phyloP scores from a whole-genome alignment of 306 rosid genomes.

The Quercus aquifolioides region DNA sequence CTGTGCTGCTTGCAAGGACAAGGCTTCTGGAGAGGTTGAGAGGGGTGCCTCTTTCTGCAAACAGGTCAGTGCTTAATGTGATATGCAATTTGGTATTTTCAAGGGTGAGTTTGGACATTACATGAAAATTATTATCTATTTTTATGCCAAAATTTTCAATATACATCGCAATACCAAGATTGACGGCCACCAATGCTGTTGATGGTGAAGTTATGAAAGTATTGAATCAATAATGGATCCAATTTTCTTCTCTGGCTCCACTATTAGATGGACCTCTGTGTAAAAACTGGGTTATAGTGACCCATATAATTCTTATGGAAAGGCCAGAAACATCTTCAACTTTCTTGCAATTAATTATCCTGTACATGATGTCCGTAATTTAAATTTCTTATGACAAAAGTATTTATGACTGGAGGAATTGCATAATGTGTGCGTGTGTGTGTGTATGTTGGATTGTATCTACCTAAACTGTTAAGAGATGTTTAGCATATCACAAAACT shows the following conservation, averaged over 20 bases:
- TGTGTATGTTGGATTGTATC: no score
- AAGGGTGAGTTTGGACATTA: neutral
- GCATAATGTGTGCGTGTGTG: neutral
- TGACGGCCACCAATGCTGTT: neutral
- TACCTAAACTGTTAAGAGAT: no score
- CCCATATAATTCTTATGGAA: no score
- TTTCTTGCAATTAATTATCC: neutral
- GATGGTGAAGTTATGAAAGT: neutral
- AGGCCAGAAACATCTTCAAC: neutral
- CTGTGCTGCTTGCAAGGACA: no score
- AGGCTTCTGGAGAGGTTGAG: no score
- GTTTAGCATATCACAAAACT: no score
- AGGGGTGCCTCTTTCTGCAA: neutral
- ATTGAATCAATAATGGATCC: neutral
- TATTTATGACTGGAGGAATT: neutral
- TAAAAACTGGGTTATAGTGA: neutral
- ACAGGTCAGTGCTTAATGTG: slow-evolving; percentile 45
- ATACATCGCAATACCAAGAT: neutral
- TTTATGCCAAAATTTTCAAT: neutral
- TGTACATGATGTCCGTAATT: neutral
- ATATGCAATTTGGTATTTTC: slow-evolving; percentile 3
- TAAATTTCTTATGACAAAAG: neutral
- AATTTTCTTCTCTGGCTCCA: neutral
- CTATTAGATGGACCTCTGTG: neutral
- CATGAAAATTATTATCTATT: neutral